phyloP scores from a whole-genome alignment of 2,329 filamentous ascomycete species.

The Zymoseptoria brevis region DNA sequence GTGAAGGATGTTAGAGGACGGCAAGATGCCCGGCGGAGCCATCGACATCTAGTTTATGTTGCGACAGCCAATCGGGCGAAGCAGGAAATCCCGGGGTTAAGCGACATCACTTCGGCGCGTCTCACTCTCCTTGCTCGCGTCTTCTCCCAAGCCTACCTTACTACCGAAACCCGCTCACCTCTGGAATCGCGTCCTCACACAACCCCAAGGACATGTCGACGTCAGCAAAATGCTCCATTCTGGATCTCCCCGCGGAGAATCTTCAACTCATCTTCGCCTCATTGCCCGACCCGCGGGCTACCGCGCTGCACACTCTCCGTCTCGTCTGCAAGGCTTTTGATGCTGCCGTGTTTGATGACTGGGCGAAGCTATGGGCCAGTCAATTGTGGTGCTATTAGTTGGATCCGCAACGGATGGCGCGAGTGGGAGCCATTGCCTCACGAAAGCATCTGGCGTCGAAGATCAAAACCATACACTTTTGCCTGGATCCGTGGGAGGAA shows the following conservation, averaged over 20 bases:
- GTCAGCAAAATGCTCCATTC: neutral
- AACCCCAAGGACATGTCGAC: neutral
- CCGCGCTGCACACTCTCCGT: neutral
- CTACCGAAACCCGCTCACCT: too few species aligned
- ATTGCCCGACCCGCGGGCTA: neutral
- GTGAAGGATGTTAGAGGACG: neutral
- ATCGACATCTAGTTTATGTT: neutral
- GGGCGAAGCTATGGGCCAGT: neutral
- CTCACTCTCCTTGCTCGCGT: too few species aligned
- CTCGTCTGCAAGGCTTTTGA: slow-evolving; percentile 3
- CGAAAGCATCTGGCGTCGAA: neutral
- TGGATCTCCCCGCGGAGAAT: slow-evolving; percentile 1
- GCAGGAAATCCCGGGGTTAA: neutral
- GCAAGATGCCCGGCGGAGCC: neutral
- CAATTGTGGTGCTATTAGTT: neutral
- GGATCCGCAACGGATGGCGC: neutral
- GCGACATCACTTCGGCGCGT: too few species aligned
- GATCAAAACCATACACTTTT: neutral
- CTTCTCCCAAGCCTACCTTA: too few species aligned
- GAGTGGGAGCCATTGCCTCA: slow-evolving; percentile 1
- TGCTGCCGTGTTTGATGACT: slow-evolving; percentile 1
- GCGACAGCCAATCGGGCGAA: neutral
- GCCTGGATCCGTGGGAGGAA: neutral
- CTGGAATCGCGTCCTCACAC: neutral
- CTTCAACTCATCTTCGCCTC: slow-evolving; percentile 1